Conservation (phyloP, 1,284 basidiomycete species). For the Hymenochaete sp. region DNA sequence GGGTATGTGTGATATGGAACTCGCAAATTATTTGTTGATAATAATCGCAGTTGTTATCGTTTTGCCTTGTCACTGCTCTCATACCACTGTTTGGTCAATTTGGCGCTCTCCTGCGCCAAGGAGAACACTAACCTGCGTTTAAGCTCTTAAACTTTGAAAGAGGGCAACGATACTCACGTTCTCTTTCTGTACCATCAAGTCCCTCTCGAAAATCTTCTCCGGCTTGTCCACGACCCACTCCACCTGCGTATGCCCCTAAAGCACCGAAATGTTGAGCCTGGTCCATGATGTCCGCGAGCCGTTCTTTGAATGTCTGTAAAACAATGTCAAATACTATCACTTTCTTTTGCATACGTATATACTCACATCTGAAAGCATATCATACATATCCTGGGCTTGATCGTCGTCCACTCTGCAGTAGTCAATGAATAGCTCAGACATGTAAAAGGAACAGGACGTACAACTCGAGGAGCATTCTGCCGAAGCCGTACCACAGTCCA, state of each 20-base stretch:
- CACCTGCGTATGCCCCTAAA: constrained; percentile 49
- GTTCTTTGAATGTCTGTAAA: constrained; percentile 65
- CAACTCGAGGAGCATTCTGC: constrained; percentile 75
- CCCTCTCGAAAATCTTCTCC: constrained; percentile 80
- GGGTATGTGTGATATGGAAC: no score
- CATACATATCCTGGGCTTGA: constrained; percentile 59
- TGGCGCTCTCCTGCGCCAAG: constrained; percentile 73
- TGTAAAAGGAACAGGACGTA: constrained; percentile 30
- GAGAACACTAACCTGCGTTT: constrained; percentile 54
- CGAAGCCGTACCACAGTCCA: constrained; percentile 85
- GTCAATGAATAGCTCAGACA: not conserved
- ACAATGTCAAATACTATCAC: not conserved
- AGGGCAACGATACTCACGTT: constrained; percentile 46
- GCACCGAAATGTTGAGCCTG: constrained; percentile 86
- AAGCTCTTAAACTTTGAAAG: not conserved
- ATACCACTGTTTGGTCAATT: constrained; percentile 74
- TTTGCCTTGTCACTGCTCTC: constrained; percentile 55
- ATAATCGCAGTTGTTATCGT: no score
- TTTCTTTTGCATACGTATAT: constrained; percentile 7
- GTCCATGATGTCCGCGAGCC: constrained; percentile 76
- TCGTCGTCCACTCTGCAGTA: constrained; percentile 55
- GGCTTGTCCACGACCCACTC: constrained; percentile 43
- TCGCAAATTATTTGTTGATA: no score
- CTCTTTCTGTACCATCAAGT: constrained; percentile 79
- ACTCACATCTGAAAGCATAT: constrained; percentile 56